Evolutionary conservation across 1,284 basidiomycete species (phyloP).

Genomic region (Lignosus rhinocerotis): DNA sequence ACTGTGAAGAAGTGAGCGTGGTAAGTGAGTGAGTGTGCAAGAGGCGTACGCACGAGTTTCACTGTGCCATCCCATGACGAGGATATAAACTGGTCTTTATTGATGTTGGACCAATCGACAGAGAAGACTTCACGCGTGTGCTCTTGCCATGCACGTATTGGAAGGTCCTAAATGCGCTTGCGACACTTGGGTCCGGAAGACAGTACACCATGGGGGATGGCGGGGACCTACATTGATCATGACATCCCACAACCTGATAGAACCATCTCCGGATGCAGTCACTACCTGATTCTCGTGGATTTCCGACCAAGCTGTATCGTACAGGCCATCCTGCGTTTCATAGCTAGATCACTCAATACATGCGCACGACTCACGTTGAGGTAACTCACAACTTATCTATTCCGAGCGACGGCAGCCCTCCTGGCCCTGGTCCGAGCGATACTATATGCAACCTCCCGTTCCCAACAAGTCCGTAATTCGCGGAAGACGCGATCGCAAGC

Average conservation of each 20-base stretch:
- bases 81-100: conserved; percentile 88
- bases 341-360: conserved; percentile 54
- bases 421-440: conserved; percentile 50
- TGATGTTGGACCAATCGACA: conserved; percentile 96
- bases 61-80: conserved; percentile 92
- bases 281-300: conserved; percentile 93
- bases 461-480: conserved; percentile 95
- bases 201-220: conserved; percentile 7
- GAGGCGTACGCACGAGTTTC: conserved; percentile 68
- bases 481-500: conserved; percentile 86
- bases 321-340: conserved; percentile 93
- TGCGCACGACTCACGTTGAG: conserved; percentile 20
- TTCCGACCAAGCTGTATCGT: conserved; percentile 93
- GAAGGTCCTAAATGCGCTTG: conserved; percentile 68
- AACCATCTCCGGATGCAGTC: conserved; percentile 89
- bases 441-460: conserved; percentile 86
- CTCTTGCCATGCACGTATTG: conserved; percentile 92
- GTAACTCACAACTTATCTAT: conserved; percentile 66
- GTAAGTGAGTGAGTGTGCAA: not conserved
- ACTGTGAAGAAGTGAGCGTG: conserved; percentile 48
- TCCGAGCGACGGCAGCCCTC: conserved; percentile 44
- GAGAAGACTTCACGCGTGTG: conserved; percentile 92
- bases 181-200: conserved; percentile 26
- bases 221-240: conserved; percentile 72
- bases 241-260: conserved; percentile 90